Conservation (phyloP, 2,329 filamentous ascomycete genomes). For the Paracoccidioides lutzii region DNA sequence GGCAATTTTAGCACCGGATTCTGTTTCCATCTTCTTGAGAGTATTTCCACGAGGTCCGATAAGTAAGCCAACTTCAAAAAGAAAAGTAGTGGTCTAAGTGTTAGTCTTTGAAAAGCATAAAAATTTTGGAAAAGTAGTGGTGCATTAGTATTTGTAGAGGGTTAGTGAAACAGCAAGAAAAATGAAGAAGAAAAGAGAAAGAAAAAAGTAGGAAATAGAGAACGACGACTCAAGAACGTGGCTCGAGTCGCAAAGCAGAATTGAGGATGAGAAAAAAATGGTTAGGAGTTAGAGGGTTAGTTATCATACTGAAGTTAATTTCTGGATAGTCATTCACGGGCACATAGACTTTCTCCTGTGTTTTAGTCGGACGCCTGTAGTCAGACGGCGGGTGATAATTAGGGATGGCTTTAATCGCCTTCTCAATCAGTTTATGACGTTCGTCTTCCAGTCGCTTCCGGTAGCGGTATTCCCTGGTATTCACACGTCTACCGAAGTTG, state of each 20-base stretch:
- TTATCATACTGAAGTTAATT: conserved; percentile 99
- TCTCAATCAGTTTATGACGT: conserved; percentile 95
- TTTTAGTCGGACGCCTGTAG: conserved; percentile 97
- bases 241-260: conserved; percentile 19
- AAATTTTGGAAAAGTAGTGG: conserved; percentile 20
- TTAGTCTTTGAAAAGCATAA: conserved; percentile 52
- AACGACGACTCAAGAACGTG: conserved; percentile 19
- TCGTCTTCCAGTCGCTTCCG: conserved; percentile 96
- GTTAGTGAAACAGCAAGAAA: conserved; percentile 7
- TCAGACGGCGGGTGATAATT: conserved; percentile 98
- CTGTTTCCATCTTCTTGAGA: conserved; percentile 97
- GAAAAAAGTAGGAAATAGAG: conserved; percentile 21
- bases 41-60: conserved; percentile 99
- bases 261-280: conserved; percentile 24
- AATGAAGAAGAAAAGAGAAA: conserved; percentile 11
- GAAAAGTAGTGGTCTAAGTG: conserved; percentile 58
- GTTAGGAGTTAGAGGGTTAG: conserved; percentile 93
- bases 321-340: conserved; percentile 99
- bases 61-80: conserved; percentile 91
- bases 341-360: conserved; percentile 99
- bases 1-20: conserved; percentile 95
- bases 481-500: conserved; percentile 98
- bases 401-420: conserved; percentile 98
- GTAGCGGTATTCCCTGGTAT: conserved; percentile 97
- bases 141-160: conserved; percentile 9